Evolutionary conservation across 176 grass and related monocot genomes (phyloP).

Genomic region (Aegilops speltoides): DNA sequence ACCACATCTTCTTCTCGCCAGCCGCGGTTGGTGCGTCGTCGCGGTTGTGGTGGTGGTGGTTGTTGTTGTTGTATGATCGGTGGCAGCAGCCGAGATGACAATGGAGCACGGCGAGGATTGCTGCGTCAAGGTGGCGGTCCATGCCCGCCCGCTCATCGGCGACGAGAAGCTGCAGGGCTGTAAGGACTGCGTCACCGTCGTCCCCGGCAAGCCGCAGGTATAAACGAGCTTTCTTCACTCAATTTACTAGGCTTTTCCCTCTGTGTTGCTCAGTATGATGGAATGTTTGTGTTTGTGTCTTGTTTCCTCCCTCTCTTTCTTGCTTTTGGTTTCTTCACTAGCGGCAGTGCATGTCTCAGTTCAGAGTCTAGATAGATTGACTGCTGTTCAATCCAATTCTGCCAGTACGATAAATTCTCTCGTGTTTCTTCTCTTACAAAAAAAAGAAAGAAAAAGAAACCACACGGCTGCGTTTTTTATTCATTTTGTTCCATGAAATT

Average conservation of each 20-base stretch:
- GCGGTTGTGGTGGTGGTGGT: background rate
- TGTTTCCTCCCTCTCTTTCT: background rate
- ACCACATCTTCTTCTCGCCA: background rate
- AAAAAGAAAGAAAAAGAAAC: background rate
- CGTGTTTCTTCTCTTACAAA: background rate
- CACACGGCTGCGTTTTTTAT: background rate
- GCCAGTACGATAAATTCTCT: background rate
- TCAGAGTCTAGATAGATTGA: slow-evolving; percentile 29
- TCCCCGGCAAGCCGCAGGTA: slow-evolving; percentile 87
- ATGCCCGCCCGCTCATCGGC: slow-evolving; percentile 89
- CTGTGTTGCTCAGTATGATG: background rate
- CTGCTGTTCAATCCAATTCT: background rate
- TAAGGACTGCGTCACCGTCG: slow-evolving; percentile 85
- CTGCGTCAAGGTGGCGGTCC: slow-evolving; percentile 95
- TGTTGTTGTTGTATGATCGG: slow-evolving; percentile 39
- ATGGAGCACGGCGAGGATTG: slow-evolving; percentile 98
- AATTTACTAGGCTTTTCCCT: background rate
- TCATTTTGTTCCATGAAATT: background rate
- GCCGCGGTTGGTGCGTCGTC: background rate
- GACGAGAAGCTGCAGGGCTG: slow-evolving; percentile 97
- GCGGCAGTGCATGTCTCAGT: background rate
- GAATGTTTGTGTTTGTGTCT: background rate
- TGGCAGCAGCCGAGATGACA: slow-evolving; percentile 49
- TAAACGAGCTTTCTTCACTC: background rate
- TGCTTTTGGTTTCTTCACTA: background rate